Base-by-base conservation (phyloP, 176 grass and related monocot species). In the Hordeum marinum region DNA sequence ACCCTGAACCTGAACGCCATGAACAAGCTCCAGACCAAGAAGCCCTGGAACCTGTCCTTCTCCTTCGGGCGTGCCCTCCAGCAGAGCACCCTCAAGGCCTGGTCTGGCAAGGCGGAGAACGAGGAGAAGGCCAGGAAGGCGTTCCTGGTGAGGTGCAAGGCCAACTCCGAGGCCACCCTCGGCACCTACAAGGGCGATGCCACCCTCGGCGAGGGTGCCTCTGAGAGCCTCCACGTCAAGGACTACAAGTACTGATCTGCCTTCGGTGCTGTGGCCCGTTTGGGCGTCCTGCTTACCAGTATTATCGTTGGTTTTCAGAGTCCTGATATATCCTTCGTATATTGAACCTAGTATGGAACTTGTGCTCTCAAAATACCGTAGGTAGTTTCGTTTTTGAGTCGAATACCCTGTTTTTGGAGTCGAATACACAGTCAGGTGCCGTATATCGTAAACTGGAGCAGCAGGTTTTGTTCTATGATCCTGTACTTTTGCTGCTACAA, bases 1-100 rank as follows among this genome's bases (percentile, higher is more conserved):
- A 95, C 93, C 1, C 15, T 79, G 69, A 98, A 98, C 85, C 89
- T 98, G 9, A 95, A 95, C 10, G 93, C 96, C 61, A 98, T 98
- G 96, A 98, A 98, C 85, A 92, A 94, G 85, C 96, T 95, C 59
- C 37, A 40, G 57, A 94, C 92, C 73, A 98, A 98, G 93, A 98
- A 95, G 88, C 96, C 91, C 1, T 98, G 96, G 96, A 75, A 78
- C 10, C 89, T 98, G 31, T 95, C 96, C 63, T 98, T 98, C 78
- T 98, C 96, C 9, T 98, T 98, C 0, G 96, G 96, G 48, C 93
- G 96, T 85, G 96, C 96, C 10, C 91, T 98, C 65, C 96, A 98
- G 83, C 83, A 88, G 57, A 98, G 96, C 83, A 98, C 96, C 11
- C 93, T 98, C 72, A 98, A 95, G 90, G 88, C 96, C 75, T 98